A percentile compares a stretch with the other conserved stretches of the same genome.
Conservation (phyloP, 2,329 filamentous ascomycete species). For the Cordyceps sp. region DNA sequence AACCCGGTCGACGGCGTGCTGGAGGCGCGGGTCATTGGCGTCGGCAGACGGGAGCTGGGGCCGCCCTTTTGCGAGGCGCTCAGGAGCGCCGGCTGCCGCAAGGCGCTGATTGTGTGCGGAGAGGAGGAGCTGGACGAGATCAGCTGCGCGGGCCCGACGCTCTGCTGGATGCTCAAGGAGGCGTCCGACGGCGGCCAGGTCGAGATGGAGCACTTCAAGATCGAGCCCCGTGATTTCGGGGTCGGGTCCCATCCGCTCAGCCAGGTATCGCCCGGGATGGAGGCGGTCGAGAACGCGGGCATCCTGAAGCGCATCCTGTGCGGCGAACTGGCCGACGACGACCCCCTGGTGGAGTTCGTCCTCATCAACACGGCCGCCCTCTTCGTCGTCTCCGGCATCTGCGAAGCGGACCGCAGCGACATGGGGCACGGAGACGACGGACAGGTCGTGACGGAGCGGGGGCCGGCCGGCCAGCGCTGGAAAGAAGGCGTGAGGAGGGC, state of each 20-base stretch:
- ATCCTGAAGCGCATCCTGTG: slow-evolving; percentile 65
- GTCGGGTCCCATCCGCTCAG: slow-evolving; percentile 55
- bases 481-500: slow-evolving; percentile 85
- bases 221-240: slow-evolving; percentile 79
- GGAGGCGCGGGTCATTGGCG: slow-evolving; percentile 85
- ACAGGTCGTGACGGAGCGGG: slow-evolving; percentile 62
- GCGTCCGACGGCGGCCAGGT: slow-evolving; percentile 22
- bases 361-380: slow-evolving; percentile 85
- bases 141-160: slow-evolving; percentile 73
- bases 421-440: slow-evolving; percentile 73
- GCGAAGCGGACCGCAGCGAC: slow-evolving; percentile 63
- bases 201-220: slow-evolving; percentile 57
- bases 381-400: slow-evolving; percentile 71
- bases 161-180: slow-evolving; percentile 68
- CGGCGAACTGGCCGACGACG: slow-evolving; percentile 54
- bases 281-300: slow-evolving; percentile 71
- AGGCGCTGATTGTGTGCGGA: slow-evolving; percentile 83
- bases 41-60: slow-evolving; percentile 74
- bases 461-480: slow-evolving; percentile 78
- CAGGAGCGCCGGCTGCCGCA: slow-evolving; percentile 55
- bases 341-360: slow-evolving; percentile 85
- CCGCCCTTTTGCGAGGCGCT: slow-evolving; percentile 80
- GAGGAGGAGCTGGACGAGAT: slow-evolving; percentile 93
- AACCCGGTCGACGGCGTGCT: slow-evolving; percentile 76
- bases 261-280: slow-evolving; percentile 70